phyloP scores from a whole-genome alignment of 352 stramenopile species.

The Globisporangium takayamanum region DNA sequence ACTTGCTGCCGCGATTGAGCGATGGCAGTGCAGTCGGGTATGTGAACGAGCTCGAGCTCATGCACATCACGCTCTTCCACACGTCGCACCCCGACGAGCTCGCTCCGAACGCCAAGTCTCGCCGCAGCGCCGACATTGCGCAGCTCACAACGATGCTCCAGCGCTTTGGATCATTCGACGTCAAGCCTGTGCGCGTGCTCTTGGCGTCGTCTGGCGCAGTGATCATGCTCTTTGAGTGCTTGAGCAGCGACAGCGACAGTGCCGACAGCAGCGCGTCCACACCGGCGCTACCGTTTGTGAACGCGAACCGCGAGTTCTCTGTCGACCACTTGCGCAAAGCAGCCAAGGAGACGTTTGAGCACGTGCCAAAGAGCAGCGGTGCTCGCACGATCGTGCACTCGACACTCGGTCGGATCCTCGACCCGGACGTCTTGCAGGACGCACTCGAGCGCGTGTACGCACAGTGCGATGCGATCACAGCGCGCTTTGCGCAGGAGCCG shows the following conservation, averaged over 20 bases:
- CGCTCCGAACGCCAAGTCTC: conserved; percentile 28
- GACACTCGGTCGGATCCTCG: conserved; percentile 52
- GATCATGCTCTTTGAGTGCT: conserved; percentile 58
- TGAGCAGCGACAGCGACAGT: conserved; percentile 8
- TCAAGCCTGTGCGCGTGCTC: conserved; percentile 45
- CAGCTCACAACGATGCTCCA: conserved; percentile 34
- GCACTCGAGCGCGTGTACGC: conserved; percentile 26
- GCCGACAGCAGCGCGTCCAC: conserved; percentile 4
- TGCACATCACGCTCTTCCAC: conserved; percentile 80
- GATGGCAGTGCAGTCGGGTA: conserved; percentile 32
- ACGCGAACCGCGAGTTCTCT: conserved; percentile 38
- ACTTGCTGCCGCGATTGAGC: conserved; percentile 29
- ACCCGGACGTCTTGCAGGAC: conserved; percentile 29
- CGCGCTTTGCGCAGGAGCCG: conserved; percentile 20
- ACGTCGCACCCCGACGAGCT: conserved; percentile 64
- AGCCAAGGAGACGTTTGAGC: conserved; percentile 42
- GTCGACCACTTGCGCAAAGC: conserved; percentile 46
- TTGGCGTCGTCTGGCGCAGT: conserved; percentile 57
- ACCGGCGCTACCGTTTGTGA: conserved; percentile 8
- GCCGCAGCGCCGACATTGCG: conserved; percentile 32
- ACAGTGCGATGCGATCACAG: conserved; percentile 52
- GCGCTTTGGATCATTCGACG: conserved; percentile 32
- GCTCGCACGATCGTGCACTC: conserved; percentile 60
- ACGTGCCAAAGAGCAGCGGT: conserved; percentile 32
- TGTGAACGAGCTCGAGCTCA: conserved; percentile 55